A percentile compares a stretch with the other conserved stretches of the same genome.
Conservation (phyloP, 768 basidiomycete species). For the Lyophyllum semitale region DNA sequence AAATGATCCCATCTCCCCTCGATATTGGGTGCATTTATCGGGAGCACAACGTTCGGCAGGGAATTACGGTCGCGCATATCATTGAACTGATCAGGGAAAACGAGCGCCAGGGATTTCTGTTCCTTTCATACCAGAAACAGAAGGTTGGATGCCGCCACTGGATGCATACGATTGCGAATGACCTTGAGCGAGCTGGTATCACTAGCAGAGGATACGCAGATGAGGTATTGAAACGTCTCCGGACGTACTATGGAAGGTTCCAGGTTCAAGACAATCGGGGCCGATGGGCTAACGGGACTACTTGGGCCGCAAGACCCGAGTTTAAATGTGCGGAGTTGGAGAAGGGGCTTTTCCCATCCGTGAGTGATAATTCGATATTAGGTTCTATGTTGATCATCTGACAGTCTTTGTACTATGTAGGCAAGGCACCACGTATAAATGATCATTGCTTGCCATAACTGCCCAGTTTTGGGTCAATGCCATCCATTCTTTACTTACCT, state of each 20-base stretch:
- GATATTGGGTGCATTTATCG: conserved; percentile 17
- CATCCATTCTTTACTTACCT: no score
- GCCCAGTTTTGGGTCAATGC: no score
- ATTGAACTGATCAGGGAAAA: conserved; percentile 12
- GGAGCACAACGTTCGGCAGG: conserved; percentile 8
- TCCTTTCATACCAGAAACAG: conserved; percentile 14
- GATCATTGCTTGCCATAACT: no score
- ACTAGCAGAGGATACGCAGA: conserved; percentile 3
- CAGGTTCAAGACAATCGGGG: conserved; percentile 1
- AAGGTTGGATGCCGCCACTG: conserved; percentile 23
- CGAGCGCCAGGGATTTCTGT: conserved; percentile 14
- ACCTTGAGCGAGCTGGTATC: conserved; percentile 6
- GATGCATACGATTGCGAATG: conserved; percentile 10
- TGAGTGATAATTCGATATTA: neutral
- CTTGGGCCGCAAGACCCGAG: conserved; percentile 2
- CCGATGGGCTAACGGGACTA: neutral
- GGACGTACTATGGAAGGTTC: conserved; percentile 6
- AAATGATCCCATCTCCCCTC: conserved; percentile 6
- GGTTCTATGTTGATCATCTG: neutral
- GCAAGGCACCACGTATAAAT: no score
- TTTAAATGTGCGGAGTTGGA: conserved; percentile 5
- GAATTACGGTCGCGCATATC: conserved; percentile 13
- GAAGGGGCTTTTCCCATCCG: conserved; percentile 2
- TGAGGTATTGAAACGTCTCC: neutral
- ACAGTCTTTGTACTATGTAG: no score